Evolutionary conservation across 192 early-diverging fungal genomes (phyloP).

Genomic region (Coemansia sp.): DNA sequence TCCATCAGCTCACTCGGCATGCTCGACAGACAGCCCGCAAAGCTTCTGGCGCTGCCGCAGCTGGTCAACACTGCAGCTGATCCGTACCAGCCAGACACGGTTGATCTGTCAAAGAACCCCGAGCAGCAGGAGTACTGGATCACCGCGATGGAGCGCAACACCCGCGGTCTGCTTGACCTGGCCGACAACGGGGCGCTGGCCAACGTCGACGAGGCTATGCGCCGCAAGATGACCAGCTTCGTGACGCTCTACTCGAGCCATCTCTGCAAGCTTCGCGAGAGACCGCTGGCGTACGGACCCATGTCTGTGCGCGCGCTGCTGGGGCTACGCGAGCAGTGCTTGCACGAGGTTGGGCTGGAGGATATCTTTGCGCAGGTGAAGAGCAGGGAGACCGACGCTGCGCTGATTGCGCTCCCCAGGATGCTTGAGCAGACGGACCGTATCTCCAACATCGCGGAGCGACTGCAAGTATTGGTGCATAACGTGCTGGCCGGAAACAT

Average conservation of each 20-base stretch:
- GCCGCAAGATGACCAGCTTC: conserved; percentile 41
- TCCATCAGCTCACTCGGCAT: conserved; percentile 63
- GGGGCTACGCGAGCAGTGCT: conserved; percentile 76
- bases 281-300: conserved; percentile 73
- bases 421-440: conserved; percentile 58
- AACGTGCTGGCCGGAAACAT: conserved; percentile 82
- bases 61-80: conserved; percentile 41
- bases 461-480: conserved; percentile 56
- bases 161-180: conserved; percentile 63
- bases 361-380: conserved; percentile 77
- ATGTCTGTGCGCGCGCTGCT: conserved; percentile 71
- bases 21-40: conserved; percentile 61
- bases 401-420: conserved; percentile 56
- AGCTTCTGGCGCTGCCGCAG: conserved; percentile 62
- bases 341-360: conserved; percentile 77
- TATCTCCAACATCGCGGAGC: conserved; percentile 17
- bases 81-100: conserved; percentile 70
- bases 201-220: conserved; percentile 8
- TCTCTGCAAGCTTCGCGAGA: conserved; percentile 60
- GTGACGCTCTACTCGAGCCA: conserved; percentile 69
- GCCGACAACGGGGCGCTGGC: conserved; percentile 50
- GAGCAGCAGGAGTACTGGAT: conserved; percentile 74
- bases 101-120: conserved; percentile 58
- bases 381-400: conserved; percentile 62
- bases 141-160: conserved; percentile 66